Percentiles rank a stretch among this genome's conserved stretches.
These are phyloP conservation scores for Wickerhamomyces bovis DNA, from an alignment of 805 yeast species.

Conservation along the genomic window DNA sequence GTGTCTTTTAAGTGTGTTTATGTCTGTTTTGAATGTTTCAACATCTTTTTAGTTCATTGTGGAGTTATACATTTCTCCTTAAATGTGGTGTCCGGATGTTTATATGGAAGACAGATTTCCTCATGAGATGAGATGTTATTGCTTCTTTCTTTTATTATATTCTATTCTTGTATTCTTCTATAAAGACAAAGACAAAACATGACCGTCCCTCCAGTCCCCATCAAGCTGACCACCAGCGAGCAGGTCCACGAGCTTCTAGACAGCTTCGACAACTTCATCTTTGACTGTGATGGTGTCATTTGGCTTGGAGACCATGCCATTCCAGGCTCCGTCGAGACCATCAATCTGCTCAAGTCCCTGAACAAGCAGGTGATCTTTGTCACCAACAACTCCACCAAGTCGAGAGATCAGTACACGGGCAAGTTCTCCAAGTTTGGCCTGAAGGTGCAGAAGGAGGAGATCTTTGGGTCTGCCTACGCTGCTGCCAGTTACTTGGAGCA, in stretches of 20 bases:
- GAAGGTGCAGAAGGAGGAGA: conserved; percentile 49
- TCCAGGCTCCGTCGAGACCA: conserved; percentile 74
- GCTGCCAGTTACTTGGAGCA: conserved; percentile 79
- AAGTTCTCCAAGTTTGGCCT: conserved; percentile 62
- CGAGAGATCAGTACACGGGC: conserved; percentile 66
- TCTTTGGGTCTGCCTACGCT: conserved; percentile 90
- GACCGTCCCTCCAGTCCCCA: conserved; percentile 21
- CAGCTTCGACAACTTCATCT: conserved; percentile 76
- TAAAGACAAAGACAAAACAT: neutral
- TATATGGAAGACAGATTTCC: neutral
- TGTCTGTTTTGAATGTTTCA: too few relatives aligned
- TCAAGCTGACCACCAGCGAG: conserved; percentile 40
- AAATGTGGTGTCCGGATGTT: neutral
- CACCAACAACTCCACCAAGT: conserved; percentile 92
- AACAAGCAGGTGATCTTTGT: conserved; percentile 80
- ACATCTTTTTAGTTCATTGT: neutral
- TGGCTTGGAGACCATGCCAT: conserved; percentile 85
- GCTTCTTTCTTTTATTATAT: too few relatives aligned
- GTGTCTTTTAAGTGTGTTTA: too few relatives aligned
- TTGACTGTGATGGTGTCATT: conserved; percentile 96
- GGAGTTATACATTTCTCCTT: neutral
- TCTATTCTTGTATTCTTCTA: too few relatives aligned
- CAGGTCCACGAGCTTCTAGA: conserved; percentile 51
- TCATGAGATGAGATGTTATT: neutral
- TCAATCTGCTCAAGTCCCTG: conserved; percentile 44